phyloP scores from a whole-genome alignment of 306 rosid genomes.

The Benincasa hispida region DNA sequence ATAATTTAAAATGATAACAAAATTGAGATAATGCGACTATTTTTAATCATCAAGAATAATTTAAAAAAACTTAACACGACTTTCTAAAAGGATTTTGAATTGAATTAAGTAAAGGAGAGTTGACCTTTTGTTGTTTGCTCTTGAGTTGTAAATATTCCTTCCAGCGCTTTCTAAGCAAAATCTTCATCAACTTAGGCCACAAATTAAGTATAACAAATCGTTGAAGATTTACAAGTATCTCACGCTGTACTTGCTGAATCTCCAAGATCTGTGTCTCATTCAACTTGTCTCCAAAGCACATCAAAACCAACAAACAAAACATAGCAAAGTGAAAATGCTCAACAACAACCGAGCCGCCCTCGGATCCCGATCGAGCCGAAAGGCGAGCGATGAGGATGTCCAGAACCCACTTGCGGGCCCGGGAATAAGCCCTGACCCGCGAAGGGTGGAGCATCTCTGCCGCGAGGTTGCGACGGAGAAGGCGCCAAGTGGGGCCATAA shows the following conservation, averaged over 20 bases:
- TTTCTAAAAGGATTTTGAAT: too few species aligned
- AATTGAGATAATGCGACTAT: too few species aligned
- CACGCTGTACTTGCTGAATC: not conserved
- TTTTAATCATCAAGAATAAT: too few species aligned
- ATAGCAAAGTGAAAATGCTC: constrained; percentile 19
- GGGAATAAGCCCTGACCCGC: constrained; percentile 14
- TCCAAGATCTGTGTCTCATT: constrained; percentile 7
- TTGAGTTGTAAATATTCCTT: not conserved
- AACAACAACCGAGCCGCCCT: constrained; percentile 11
- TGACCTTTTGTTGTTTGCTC: not conserved
- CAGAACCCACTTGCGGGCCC: constrained; percentile 27
- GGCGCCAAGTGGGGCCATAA: constrained; percentile 32
- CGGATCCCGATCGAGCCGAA: not conserved
- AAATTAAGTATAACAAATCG: not conserved
- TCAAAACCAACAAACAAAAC: constrained; percentile 17
- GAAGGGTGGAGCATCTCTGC: constrained; percentile 21
- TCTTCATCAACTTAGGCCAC: not conserved
- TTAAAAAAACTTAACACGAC: too few species aligned
- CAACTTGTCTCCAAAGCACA: constrained; percentile 31
- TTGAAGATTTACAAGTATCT: not conserved
- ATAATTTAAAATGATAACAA: too few species aligned
- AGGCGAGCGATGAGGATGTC: constrained; percentile 8
- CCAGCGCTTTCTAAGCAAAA: not conserved
- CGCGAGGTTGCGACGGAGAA: constrained; percentile 33
- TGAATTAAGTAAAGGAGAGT: not conserved